Evolutionary conservation across 495 filamentous ascomycete genomes (phyloP).

Genomic region (Bacidia rubella): DNA sequence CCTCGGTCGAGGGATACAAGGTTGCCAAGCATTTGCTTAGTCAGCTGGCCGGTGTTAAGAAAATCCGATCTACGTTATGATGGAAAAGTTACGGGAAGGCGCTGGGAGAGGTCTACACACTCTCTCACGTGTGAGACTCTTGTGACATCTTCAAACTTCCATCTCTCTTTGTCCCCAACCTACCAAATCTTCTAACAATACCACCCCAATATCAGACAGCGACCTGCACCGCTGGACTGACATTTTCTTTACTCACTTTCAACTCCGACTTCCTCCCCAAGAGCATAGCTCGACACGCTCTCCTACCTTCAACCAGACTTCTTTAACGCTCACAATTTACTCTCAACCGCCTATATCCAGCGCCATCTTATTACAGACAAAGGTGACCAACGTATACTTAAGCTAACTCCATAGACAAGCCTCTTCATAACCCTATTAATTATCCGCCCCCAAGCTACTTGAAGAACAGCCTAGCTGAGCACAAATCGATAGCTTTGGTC

Average conservation of each 20-base stretch:
- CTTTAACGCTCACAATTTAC: too few relatives aligned
- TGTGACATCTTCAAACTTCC: conserved; percentile 1
- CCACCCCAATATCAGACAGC: conserved; percentile 25
- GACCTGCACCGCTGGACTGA: conserved; percentile 39
- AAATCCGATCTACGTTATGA: conserved; percentile 4
- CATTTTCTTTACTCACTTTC: conserved; percentile 14
- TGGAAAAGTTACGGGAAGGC: conserved; percentile 1
- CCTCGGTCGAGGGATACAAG: neutral
- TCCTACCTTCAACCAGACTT: neutral
- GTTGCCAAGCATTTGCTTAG: neutral
- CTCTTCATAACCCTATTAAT: too few relatives aligned
- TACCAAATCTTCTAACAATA: conserved; percentile 8
- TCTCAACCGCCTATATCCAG: too few relatives aligned
- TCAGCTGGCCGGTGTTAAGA: neutral
- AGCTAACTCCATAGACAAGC: too few relatives aligned
- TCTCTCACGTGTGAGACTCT: neutral
- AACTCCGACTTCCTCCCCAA: neutral
- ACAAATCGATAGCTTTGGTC: too few relatives aligned
- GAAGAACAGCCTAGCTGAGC: too few relatives aligned
- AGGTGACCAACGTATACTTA: too few relatives aligned
- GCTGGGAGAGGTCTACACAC: neutral
- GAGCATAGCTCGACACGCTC: neutral
- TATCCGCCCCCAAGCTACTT: too few relatives aligned
- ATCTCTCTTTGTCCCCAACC: neutral
- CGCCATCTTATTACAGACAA: too few relatives aligned